Evolutionary conservation across 1,284 basidiomycete species (phyloP), one percentile per base, ranked within the genome.

Genomic region (Malassezia pachydermatis): DNA sequence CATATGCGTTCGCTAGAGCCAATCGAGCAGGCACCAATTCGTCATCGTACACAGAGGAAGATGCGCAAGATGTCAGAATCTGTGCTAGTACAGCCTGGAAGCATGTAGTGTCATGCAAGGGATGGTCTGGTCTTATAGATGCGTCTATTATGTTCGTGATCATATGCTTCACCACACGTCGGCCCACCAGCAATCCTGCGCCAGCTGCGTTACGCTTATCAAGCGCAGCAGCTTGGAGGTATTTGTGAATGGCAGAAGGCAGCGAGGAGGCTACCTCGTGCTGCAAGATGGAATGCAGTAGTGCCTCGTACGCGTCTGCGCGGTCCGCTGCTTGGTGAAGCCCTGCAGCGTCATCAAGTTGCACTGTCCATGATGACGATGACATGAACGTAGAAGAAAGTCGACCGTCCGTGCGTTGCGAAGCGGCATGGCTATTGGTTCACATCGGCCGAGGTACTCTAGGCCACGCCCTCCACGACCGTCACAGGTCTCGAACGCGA

Each of bases 1-100:
- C 88, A n/a, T 92, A 76, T 17, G 94, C 75, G 69, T 87, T 81
- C 2, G 90, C 86, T 25, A 94, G 80, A 64, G 89, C 82, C 62
- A 87, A 84, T 41, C 88, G 78, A 50, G 96, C 73, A 4, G 79
- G 77, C 51, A 87, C 29, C 3, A 51, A 30, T 34, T 51, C 43
- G 33, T 51, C 43, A 17, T 51, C 49, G 24, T 30, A 33, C 17
- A 43, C n/a, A 7, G 41, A 14, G 29, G 28, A 20, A 5, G 41
- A 13, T 30, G 32, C 41, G 22, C 28, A 28, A 6, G 16, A 19
- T n/a, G 28, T 20, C 10, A 45, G 28, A 9, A 35, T 27, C 10
- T 4, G 14, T 0, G 17, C 22, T 5, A 51, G 17, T 3, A 41
- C 32, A 8, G 2, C 23, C 5, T 23, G 17, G 25, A 37, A 51